Conservation (phyloP, 208 protist genomes). For the Trypanosoma vivax region DNA sequence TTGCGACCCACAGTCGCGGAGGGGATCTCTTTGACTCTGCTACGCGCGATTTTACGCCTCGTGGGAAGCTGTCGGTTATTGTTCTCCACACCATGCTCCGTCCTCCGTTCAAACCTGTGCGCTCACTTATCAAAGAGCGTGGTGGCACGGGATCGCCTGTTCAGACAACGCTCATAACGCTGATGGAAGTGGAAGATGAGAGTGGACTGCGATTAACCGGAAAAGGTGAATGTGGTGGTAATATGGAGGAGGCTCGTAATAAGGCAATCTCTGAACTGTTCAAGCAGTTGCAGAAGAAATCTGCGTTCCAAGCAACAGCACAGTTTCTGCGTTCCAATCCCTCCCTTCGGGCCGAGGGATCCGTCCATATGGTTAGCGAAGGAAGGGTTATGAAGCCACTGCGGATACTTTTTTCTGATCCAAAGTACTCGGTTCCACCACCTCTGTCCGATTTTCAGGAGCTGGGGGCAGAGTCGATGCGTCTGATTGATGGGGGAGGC, state of each 20-base stretch:
- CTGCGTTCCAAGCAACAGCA: conserved; percentile 21
- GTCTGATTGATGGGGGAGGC: background rate
- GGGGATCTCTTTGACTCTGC: conserved; percentile 20
- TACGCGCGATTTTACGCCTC: conserved; percentile 23
- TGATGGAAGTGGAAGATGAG: conserved; percentile 22
- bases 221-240: conserved; percentile 14
- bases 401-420: background rate
- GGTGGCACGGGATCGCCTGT: background rate
- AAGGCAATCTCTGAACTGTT: conserved; percentile 24
- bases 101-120: conserved; percentile 29
- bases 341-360: conserved; percentile 14
- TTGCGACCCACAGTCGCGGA: background rate
- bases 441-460: background rate
- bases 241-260: conserved; percentile 6
- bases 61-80: conserved; percentile 40
- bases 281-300: conserved; percentile 23
- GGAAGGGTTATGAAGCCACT: conserved; percentile 1
- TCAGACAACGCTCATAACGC: conserved; percentile 4
- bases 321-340: conserved; percentile 21
- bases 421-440: background rate
- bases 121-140: conserved; percentile 11
- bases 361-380: background rate
- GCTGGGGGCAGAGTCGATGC: background rate
- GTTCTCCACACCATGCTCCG: conserved; percentile 36
- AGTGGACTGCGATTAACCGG: conserved; percentile 22